These are phyloP conservation scores for Heliocybe sulcata DNA, from an alignment of 1,284 basidiomycete species.

Conservation along the genomic window DNA sequence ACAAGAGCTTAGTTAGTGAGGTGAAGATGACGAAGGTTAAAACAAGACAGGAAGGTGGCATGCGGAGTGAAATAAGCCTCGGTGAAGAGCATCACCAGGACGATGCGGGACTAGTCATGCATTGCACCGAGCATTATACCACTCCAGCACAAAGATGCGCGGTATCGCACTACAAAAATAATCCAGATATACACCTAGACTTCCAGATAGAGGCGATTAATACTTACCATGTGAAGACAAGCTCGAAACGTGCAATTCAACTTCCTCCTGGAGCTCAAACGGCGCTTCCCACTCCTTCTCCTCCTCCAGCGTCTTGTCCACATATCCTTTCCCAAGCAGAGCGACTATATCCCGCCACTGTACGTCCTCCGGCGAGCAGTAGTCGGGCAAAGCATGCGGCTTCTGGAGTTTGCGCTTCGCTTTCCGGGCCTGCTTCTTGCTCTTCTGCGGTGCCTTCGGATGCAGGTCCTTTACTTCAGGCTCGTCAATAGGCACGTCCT, in stretches of 20 bases:
- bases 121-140: not conserved
- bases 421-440: conserved; percentile 8
- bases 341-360: conserved; percentile 64
- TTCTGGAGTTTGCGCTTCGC: conserved; percentile 19
- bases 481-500: conserved; percentile 5
- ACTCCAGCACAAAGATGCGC: not conserved
- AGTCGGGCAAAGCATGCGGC: conserved; percentile 39
- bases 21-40: not conserved
- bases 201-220: not conserved
- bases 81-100: too few species aligned
- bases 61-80: too few species aligned
- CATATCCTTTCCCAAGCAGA: conserved; percentile 57
- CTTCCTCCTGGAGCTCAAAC: conserved; percentile 49
- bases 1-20: not conserved
- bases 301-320: conserved; percentile 40
- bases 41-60: too few species aligned
- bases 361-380: conserved; percentile 70
- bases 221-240: conserved; percentile 61
- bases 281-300: conserved; percentile 53
- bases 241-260: conserved; percentile 59
- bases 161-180: not conserved
- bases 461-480: conserved; percentile 2
- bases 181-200: not conserved
- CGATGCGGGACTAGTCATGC: not conserved
- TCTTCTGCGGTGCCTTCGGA: conserved; percentile 11